These are phyloP conservation scores for Talaromyces sp. DNA, from an alignment of 2,329 filamentous ascomycete genomes.

Conservation along the genomic window DNA sequence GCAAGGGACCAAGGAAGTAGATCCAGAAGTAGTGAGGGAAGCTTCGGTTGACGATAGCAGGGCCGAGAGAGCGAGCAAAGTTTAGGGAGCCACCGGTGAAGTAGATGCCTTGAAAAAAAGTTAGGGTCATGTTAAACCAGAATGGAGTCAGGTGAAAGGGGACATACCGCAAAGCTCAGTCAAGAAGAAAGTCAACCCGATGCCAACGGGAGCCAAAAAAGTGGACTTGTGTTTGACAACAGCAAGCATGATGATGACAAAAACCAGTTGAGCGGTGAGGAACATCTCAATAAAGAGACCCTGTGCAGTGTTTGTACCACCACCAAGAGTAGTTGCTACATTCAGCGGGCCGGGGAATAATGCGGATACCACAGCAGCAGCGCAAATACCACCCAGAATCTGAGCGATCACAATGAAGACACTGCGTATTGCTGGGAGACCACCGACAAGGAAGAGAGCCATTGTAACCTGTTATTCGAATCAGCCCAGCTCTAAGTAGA, in stretches of 20 bases:
- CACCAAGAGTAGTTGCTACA: slow-evolving; percentile 56
- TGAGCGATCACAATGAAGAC: slow-evolving; percentile 56
- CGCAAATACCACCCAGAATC: slow-evolving; percentile 57
- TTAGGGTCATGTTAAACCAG: not conserved
- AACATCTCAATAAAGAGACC: slow-evolving; percentile 68
- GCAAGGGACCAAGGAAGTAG: slow-evolving; percentile 49
- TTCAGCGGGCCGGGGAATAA: slow-evolving; percentile 58
- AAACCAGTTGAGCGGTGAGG: slow-evolving; percentile 60
- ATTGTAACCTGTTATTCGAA: slow-evolving; percentile 49
- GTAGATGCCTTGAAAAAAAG: slow-evolving; percentile 37
- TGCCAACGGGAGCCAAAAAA: slow-evolving; percentile 67
- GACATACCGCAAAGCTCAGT: slow-evolving; percentile 47
- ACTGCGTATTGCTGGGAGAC: slow-evolving; percentile 53
- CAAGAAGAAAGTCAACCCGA: slow-evolving; percentile 69
- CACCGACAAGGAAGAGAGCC: slow-evolving; percentile 58
- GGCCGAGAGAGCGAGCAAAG: slow-evolving; percentile 49
- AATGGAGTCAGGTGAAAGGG: not conserved
- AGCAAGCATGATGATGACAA: slow-evolving; percentile 67
- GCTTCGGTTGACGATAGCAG: slow-evolving; percentile 44
- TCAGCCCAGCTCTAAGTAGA: not conserved
- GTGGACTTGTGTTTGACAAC: slow-evolving; percentile 72
- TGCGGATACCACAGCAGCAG: slow-evolving; percentile 56
- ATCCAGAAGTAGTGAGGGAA: slow-evolving; percentile 52
- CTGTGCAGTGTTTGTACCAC: slow-evolving; percentile 52
- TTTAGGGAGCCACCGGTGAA: slow-evolving; percentile 51